phyloP scores from a whole-genome alignment of 352 stramenopile species.

The Phytophthora multivora region DNA sequence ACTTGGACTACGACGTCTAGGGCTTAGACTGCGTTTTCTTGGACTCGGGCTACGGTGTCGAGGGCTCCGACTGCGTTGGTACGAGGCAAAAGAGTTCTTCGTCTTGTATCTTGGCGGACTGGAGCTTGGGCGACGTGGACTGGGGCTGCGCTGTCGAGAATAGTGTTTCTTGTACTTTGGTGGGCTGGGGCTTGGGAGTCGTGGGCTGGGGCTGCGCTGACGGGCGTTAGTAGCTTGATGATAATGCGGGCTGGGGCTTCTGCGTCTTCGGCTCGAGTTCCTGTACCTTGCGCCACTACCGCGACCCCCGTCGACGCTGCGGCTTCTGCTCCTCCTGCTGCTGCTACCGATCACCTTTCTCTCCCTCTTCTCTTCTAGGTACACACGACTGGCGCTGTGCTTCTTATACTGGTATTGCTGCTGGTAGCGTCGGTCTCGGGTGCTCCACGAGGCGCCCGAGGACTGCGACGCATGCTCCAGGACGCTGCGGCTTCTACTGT shows the following conservation, averaged over 20 bases:
- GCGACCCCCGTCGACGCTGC: slow-evolving; percentile 20
- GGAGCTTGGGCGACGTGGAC: slow-evolving; percentile 7
- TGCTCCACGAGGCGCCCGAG: not conserved
- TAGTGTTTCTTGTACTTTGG: slow-evolving; percentile 4
- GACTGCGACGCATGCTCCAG: not conserved
- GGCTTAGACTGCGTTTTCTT: slow-evolving; percentile 8
- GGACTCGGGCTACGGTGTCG: slow-evolving; percentile 5
- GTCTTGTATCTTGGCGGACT: slow-evolving; percentile 10
- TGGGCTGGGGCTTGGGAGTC: slow-evolving; percentile 8
- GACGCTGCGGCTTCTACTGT: slow-evolving; percentile 26
- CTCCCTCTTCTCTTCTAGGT: not conserved
- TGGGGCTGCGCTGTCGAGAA: slow-evolving; percentile 10
- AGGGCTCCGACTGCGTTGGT: slow-evolving; percentile 12
- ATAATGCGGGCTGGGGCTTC: slow-evolving; percentile 7
- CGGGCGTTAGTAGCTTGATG: not conserved
- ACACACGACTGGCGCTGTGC: slow-evolving; percentile 27
- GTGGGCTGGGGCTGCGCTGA: slow-evolving; percentile 12
- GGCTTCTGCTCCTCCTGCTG: slow-evolving; percentile 26
- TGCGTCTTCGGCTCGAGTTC: slow-evolving; percentile 13
- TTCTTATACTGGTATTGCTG: slow-evolving; percentile 3
- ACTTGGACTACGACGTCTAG: slow-evolving; percentile 10
- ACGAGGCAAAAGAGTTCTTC: not conserved
- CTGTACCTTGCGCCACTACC: slow-evolving; percentile 5
- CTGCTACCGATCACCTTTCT: not conserved
- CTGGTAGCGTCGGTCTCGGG: not conserved